Evolutionary conservation across 2,329 filamentous ascomycete genomes (phyloP), one percentile per base, ranked within the genome.

Genomic region (Fusarium sp.): DNA sequence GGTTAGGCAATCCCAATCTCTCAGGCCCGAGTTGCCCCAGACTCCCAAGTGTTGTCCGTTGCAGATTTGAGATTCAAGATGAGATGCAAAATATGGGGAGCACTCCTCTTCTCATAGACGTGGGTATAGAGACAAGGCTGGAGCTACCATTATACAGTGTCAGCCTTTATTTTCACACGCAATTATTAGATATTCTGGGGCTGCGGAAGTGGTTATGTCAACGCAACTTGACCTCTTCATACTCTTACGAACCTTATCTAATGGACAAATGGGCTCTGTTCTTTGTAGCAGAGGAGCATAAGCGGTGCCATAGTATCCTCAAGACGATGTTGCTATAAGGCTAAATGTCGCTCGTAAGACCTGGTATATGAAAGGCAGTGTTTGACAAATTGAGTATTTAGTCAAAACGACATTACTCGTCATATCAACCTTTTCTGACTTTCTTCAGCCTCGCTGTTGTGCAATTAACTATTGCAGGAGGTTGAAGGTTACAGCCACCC

Each of bases 1-100:
- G 28, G 22, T 33, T 48, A 66, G 59, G 63, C 39, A 75, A 69
- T 75, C 70, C 52, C 70, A 75, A 72, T 70, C 58, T 76, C 65
- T 49, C 56, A 70, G 69, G 63, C 59, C 75, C 67, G 62, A 61
- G 63, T 45, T 49, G 67, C 75, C 62, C 69, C 73, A 64, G 70
- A 74, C 60, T 59, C 41, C 48, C 63, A 66, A 49, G 26, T 48
- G 41, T 41, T 45, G 48, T 49, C 54, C 42, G 18, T 28, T 63
- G 41, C 52, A 61, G 58, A 60, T 60, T 55, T 26, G 52, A 61
- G 61, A 66, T 66, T 70, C 22, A 41, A 70, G 68, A 70, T 63
- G 57, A 71, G 67, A 71, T 63, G 48, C 47, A 15, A 68, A 63
- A 59, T 59, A 72, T 64, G 69, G 69, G 63, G 67, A 66, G 45